Evolutionary conservation across 164 flowering plant species (phyloP), one percentile per base, ranked within the genome.

Genomic region (Vitis riparia): DNA sequence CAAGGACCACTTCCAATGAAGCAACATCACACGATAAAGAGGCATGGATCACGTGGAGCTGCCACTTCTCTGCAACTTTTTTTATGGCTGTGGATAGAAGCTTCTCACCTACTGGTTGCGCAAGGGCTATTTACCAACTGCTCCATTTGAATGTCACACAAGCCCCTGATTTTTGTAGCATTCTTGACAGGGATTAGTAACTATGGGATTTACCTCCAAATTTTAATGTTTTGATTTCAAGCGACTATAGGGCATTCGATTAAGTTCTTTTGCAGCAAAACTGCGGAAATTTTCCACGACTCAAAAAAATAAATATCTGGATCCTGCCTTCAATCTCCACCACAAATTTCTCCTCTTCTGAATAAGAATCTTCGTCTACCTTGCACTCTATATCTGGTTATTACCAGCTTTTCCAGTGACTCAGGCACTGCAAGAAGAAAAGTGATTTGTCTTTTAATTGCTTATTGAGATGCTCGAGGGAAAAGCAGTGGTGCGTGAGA

Each of bases 401-500:
- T 48, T 27, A 65, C 10, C 44, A 53, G 56, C n/a, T 53, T 53
- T 53, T 11, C 56, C 56, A 13, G 14, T 53, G 56, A 14, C 9
- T 53, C 56, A 15, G n/a, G n/a, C n/a, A 13, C n/a, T 53, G 56
- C n/a, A 53, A 53, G 56, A 53, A 53, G 56, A 11, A 53, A 53
- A 15, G 7, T 37, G 44, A 37, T 37, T 53, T 13, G 5, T 53
- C 56, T 53, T 53, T 13, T 12, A 5, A 11, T 53, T 53, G 55
- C 49, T 57, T 14, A 62, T 15, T 30, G 68, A 67, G 61, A 80
- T 71, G 79, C 59, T 79, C 68, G 83, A 81, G 52, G 87, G 87
- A 37, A 75, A 75, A 74, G 87, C 70, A n/a, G 65, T 83, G 17
- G 67, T 80, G 27, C 68, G 78, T 1, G 84, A 83, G 58, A 69